Percentiles rank a stretch among this genome's conserved stretches.
Evolutionary conservation across 1,284 basidiomycete species (phyloP).

Genomic region (Ceratorhiza oryzae-sativae): DNA sequence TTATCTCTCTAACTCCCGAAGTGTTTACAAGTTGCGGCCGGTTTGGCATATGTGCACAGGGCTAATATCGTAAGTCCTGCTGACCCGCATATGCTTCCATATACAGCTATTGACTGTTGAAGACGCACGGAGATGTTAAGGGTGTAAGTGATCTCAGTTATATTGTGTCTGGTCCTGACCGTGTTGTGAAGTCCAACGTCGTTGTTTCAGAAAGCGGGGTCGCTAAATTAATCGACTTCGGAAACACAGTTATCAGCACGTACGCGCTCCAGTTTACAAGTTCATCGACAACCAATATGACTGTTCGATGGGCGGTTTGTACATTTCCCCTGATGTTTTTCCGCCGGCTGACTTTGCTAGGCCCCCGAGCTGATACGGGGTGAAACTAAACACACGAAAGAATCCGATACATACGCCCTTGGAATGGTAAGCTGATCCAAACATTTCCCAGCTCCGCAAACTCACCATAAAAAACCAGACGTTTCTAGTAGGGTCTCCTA

Average conservation of each 20-base stretch:
- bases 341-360: neutral
- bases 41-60: conserved; percentile 3
- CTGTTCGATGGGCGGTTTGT: conserved; percentile 3
- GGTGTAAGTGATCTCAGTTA: neutral
- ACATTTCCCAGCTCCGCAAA: neutral
- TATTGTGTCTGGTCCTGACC: neutral
- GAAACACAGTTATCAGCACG: neutral
- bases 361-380: conserved; percentile 2
- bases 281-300: neutral
- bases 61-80: neutral
- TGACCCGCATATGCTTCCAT: neutral
- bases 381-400: neutral
- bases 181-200: neutral
- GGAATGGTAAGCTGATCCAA: conserved; percentile 4
- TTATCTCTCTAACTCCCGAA: neutral
- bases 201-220: neutral
- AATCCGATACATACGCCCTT: conserved; percentile 12
- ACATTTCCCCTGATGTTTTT: neutral
- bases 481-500: neutral
- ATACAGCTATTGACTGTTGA: neutral
- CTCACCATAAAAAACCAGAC: neutral
- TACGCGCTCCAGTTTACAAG: conserved; percentile 16
- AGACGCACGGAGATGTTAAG: conserved; percentile 29
- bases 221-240: neutral
- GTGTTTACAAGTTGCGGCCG: conserved; percentile 14